phyloP scores from a whole-genome alignment of 2,329 filamentous ascomycete genomes.

The Venturia pyrina region DNA sequence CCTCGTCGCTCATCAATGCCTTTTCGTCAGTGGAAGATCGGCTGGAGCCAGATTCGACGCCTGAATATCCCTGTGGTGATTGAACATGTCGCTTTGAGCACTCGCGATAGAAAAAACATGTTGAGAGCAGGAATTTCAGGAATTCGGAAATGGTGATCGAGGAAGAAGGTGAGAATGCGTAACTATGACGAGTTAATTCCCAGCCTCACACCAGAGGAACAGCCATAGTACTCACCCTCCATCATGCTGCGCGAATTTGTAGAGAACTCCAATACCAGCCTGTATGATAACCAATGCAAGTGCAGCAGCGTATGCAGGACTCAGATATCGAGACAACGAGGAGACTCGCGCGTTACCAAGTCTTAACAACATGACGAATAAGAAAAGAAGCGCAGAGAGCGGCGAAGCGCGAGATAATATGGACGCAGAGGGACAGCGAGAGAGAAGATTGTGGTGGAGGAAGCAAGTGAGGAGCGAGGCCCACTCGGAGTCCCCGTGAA shows the following conservation, averaged over 20 bases:
- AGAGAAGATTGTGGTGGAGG: neutral
- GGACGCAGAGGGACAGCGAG: neutral
- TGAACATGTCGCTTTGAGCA: constrained; percentile 14
- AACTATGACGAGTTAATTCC: constrained; percentile 17
- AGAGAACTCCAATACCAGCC: constrained; percentile 27
- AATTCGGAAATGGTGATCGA: constrained; percentile 26
- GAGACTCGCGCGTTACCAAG: neutral
- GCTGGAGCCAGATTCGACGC: neutral
- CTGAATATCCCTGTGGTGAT: constrained; percentile 10
- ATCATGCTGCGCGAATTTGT: constrained; percentile 22
- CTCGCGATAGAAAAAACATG: constrained; percentile 22
- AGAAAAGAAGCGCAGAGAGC: neutral
- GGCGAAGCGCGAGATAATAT: neutral
- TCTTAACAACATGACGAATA: neutral
- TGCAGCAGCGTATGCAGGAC: constrained; percentile 18
- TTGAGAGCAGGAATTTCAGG: constrained; percentile 24
- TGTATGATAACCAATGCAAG: constrained; percentile 26
- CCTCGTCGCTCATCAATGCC: neutral
- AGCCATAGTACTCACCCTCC: neutral
- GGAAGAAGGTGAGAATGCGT: constrained; percentile 22
- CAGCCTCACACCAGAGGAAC: neutral
- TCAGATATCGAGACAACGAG: neutral
- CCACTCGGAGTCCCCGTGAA: neutral
- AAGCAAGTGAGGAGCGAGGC: neutral
- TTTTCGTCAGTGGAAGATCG: neutral